Conservation (phyloP, 169 alveolate species). For the Cryptosporidium parvum region DNA sequence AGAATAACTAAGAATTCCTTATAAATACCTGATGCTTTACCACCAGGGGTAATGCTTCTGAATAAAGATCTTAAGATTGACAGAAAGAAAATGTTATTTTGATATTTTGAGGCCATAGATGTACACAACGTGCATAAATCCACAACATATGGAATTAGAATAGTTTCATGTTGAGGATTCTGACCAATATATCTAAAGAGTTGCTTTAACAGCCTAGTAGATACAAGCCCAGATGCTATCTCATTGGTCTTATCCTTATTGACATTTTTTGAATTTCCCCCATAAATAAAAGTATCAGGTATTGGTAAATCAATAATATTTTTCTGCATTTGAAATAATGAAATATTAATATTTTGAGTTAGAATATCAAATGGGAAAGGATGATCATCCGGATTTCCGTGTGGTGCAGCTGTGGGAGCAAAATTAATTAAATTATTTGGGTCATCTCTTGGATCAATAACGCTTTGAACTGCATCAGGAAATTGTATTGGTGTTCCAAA, state of each 20-base stretch:
- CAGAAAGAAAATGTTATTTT: conserved; percentile 28
- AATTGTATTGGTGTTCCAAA: conserved; percentile 15
- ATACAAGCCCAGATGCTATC: conserved; percentile 61
- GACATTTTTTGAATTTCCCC: not conserved
- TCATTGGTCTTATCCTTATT: not conserved
- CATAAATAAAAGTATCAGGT: conserved; percentile 64
- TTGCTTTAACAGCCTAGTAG: conserved; percentile 63
- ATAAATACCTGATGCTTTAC: conserved; percentile 73
- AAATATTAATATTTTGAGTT: conserved; percentile 62
- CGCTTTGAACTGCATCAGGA: not conserved
- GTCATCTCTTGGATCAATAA: conserved; percentile 75
- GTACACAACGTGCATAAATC: conserved; percentile 59
- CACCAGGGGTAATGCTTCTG: conserved; percentile 76
- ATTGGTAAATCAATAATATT: conserved; percentile 40
- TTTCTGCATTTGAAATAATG: conserved; percentile 41
- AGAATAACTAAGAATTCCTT: conserved; percentile 56
- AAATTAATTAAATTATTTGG: conserved; percentile 48
- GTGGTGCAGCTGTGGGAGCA: conserved; percentile 77
- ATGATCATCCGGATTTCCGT: conserved; percentile 55
- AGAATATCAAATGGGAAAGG: conserved; percentile 71
- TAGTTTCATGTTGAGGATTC: conserved; percentile 70
- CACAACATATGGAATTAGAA: conserved; percentile 42
- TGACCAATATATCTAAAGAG: conserved; percentile 70
- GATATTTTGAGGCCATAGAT: conserved; percentile 61
- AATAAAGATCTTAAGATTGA: conserved; percentile 57